A percentile compares a stretch with the other conserved stretches of the same genome.
phyloP scores from a whole-genome alignment of 2,329 filamentous ascomycete species.

The Aspergillus vadensis region DNA sequence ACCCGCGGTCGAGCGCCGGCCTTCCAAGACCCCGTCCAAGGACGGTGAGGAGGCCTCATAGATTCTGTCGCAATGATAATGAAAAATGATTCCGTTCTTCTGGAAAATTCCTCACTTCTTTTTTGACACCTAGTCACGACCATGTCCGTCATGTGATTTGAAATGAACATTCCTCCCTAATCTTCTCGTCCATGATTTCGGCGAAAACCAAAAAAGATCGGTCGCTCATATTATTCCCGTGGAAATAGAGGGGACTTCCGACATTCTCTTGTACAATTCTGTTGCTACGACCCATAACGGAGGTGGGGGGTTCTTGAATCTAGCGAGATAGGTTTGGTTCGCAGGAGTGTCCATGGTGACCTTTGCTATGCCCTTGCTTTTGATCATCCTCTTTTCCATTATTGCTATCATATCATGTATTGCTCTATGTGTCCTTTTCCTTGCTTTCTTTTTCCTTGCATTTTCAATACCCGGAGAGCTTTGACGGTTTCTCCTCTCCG shows the following conservation, averaged over 20 bases:
- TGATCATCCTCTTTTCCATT: not conserved
- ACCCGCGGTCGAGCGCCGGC: conserved; percentile 47
- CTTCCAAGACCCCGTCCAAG: conserved; percentile 48
- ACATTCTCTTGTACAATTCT: conserved; percentile 27
- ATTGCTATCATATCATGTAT: not conserved
- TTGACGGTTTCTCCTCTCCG: conserved; percentile 18
- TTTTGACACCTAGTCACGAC: conserved; percentile 19
- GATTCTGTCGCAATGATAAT: conserved; percentile 43
- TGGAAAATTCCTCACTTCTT: conserved; percentile 35
- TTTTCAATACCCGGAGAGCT: conserved; percentile 32
- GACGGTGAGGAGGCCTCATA: conserved; percentile 44
- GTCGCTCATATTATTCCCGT: conserved; percentile 19
- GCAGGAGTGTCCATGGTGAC: conserved; percentile 12
- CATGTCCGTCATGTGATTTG: conserved; percentile 21
- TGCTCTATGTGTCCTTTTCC: conserved; percentile 8
- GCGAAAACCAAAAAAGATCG: conserved; percentile 14
- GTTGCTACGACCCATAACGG: conserved; percentile 15
- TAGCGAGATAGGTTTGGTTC: conserved; percentile 21
- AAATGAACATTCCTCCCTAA: conserved; percentile 24
- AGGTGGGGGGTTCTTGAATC: conserved; percentile 15
- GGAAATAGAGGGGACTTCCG: conserved; percentile 18
- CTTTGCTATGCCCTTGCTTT: conserved; percentile 3
- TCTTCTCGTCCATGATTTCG: conserved; percentile 28
- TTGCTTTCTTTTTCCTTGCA: conserved; percentile 18
- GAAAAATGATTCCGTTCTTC: conserved; percentile 38